Conservation (phyloP, 78 protist species). For the Dictyostelium brefeldianum region DNA sequence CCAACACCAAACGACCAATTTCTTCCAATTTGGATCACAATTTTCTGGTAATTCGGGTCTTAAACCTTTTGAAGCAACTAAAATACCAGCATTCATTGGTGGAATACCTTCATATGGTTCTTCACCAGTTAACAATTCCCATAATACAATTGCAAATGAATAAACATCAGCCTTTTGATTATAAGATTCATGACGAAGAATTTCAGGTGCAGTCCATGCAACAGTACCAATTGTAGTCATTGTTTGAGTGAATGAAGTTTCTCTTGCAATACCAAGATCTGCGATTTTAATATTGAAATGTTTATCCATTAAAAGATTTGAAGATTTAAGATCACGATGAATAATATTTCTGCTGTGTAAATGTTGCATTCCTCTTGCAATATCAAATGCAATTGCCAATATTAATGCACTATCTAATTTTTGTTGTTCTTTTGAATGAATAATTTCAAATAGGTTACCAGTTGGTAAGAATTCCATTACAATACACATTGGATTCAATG, state of each 20-base stretch:
- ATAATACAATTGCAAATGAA: constrained; percentile 53
- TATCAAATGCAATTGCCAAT: constrained; percentile 71
- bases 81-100: constrained; percentile 78
- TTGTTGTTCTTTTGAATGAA: constrained; percentile 59
- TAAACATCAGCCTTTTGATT: constrained; percentile 78
- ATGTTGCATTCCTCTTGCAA: constrained; percentile 75
- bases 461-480: constrained; percentile 73
- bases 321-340: constrained; percentile 81
- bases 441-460: constrained; percentile 62
- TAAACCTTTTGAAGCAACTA: constrained; percentile 57
- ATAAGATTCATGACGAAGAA: constrained; percentile 67
- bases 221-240: constrained; percentile 81
- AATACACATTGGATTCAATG: constrained; percentile 73
- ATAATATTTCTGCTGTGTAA: constrained; percentile 67
- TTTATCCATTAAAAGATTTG: constrained; percentile 83
- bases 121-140: constrained; percentile 74
- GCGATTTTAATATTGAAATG: constrained; percentile 74
- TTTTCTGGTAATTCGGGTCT: constrained; percentile 75
- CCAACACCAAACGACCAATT: constrained; percentile 76
- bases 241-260: constrained; percentile 78
- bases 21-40: constrained; percentile 81
- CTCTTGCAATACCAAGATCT: constrained; percentile 74
- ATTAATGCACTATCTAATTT: constrained; percentile 57
- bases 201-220: constrained; percentile 84
- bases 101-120: constrained; percentile 83